Evolutionary conservation across 2,329 filamentous ascomycete genomes (phyloP).

Genomic region (Calonectria pauciramosa): DNA sequence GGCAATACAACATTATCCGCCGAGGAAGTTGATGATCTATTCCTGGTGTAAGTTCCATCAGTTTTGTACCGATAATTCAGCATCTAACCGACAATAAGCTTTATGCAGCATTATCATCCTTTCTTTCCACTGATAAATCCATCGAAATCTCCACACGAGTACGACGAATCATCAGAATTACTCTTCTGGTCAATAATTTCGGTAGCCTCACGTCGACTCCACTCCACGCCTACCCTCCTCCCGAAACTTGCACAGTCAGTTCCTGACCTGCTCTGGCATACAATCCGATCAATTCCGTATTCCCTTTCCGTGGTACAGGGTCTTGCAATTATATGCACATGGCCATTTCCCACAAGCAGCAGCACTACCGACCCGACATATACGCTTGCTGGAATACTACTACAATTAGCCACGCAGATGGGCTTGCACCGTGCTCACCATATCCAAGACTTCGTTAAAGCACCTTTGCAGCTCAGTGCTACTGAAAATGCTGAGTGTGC

Average conservation of each 20-base stretch:
- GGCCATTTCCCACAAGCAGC: constrained; percentile 44
- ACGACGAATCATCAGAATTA: background rate
- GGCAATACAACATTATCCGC: background rate
- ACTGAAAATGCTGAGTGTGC: constrained; percentile 22
- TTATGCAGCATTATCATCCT: background rate
- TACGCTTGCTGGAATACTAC: constrained; percentile 45
- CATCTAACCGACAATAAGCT: background rate
- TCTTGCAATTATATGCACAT: constrained; percentile 44
- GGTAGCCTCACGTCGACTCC: background rate
- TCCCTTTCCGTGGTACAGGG: constrained; percentile 32
- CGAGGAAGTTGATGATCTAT: background rate
- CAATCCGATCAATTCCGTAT: background rate
- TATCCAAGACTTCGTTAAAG: constrained; percentile 36
- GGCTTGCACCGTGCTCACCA: constrained; percentile 42
- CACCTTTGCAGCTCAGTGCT: background rate
- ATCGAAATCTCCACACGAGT: background rate
- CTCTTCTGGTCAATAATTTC: background rate
- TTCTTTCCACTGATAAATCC: background rate
- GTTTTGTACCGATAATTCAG: background rate
- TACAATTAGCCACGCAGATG: constrained; percentile 45
- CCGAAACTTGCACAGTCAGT: background rate
- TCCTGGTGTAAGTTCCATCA: background rate
- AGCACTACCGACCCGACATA: constrained; percentile 42
- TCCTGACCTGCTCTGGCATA: background rate
- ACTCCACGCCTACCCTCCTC: background rate